Conservation (phyloP, 306 rosid species). For the Vigna reflexopilosa region DNA sequence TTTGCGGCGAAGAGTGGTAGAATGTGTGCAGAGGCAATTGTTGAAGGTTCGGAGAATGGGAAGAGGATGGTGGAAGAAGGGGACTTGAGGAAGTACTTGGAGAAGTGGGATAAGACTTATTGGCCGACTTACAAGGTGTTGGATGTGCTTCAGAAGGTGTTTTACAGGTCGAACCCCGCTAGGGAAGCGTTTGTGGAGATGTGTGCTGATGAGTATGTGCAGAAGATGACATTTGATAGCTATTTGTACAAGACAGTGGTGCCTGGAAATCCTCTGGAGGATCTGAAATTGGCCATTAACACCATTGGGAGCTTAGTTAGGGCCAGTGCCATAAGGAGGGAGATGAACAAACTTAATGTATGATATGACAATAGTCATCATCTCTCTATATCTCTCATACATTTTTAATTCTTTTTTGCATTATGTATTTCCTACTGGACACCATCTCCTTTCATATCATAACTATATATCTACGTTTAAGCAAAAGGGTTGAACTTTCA, state of each 20-base stretch:
- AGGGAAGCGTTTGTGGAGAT: conserved; percentile 99
- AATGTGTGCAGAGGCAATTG: conserved; percentile 96
- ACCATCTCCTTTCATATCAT: conserved; percentile 21
- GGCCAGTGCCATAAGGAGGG: conserved; percentile 87
- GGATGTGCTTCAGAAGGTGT: conserved; percentile 98
- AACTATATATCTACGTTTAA: conserved; percentile 33
- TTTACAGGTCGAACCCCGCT: conserved; percentile 93
- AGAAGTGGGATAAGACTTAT: conserved; percentile 97
- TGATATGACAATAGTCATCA: conserved; percentile 40
- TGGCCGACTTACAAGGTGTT: conserved; percentile 99
- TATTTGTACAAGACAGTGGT: conserved; percentile 90
- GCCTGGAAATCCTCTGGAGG: conserved; percentile 91
- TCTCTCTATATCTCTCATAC: neutral
- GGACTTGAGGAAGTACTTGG: conserved; percentile 89
- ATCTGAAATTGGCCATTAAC: conserved; percentile 91
- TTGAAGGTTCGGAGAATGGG: conserved; percentile 92
- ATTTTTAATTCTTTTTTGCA: conserved; percentile 27
- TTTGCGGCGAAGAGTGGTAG: conserved; percentile 98
- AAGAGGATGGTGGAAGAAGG: conserved; percentile 92
- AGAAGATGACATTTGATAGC: conserved; percentile 99
- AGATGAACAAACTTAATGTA: conserved; percentile 85
- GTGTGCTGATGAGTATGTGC: conserved; percentile 98
- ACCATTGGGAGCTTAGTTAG: conserved; percentile 96
- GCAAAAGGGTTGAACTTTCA: conserved; percentile 33
- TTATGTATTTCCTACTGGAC: conserved; percentile 20